Evolutionary conservation across 805 yeast genomes (phyloP), one percentile per base, ranked within the genome.

Genomic region (Kockiozyma suomiensis): DNA sequence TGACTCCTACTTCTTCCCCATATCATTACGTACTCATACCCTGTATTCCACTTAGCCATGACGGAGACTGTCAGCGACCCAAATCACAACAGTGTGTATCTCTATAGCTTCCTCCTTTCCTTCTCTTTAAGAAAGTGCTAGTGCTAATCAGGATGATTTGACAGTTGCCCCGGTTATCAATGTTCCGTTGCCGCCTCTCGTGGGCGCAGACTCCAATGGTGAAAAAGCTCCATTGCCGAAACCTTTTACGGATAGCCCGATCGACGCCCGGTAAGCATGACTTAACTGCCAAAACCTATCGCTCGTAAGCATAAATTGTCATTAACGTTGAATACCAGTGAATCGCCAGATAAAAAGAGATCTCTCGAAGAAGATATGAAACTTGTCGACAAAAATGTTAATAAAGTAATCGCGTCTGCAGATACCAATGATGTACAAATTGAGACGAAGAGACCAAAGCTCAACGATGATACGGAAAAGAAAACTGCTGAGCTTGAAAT

Each of bases 171-270:
- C 50, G 10, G 50, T 47, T 17, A 47, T 47, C 13, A 47, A 47
- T 21, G 25, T 47, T n/a, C 50, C 50, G 1, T 21, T 47, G 23
- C 50, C 50, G 23, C 50, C 50, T 30, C 17, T 47, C 26, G n/a
- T 47, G 6, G 17, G 40, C 50, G 28, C 19, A 21, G 45, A 49
- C 3, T 12, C n/a, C n/a, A n/a, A n/a, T n/a, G n/a, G n/a, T n/a
- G n/a, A n/a, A n/a, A n/a, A n/a, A n/a, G n/a, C n/a, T n/a, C n/a
- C n/a, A n/a, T n/a, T n/a, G n/a, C n/a, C n/a, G n/a, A n/a, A 30
- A 30, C 10, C 33, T 7, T 30, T 10, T 30, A 30, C 33, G 33
- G 33, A 30, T 10, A 30, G 10, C 6, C 33, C 33, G 33, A 30
- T 10, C 10, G 33, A 30, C 10, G 33, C 6, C 10, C 6, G 33